Evolutionary conservation across 768 basidiomycete species (phyloP).

Genomic region (Termitomyces sp.): DNA sequence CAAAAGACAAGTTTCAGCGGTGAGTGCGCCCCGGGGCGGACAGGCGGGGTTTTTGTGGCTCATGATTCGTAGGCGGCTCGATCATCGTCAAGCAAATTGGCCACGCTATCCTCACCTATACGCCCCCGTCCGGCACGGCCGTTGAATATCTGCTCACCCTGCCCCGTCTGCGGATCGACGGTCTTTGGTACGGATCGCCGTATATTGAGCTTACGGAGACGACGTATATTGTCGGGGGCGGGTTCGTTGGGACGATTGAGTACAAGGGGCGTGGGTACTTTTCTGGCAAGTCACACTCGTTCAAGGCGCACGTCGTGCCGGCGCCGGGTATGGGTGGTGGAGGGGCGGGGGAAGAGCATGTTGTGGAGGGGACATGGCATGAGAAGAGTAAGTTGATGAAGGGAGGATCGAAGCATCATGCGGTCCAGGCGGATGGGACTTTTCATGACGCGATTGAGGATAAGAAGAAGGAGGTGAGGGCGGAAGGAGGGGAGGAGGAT

Average conservation of each 20-base stretch:
- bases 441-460: slow-evolving; percentile 73
- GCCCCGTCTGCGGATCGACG: slow-evolving; percentile 88
- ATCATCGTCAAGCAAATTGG: slow-evolving; percentile 94
- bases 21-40: too few species aligned
- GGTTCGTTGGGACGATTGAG: slow-evolving; percentile 55
- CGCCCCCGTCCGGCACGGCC: slow-evolving; percentile 40
- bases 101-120: slow-evolving; percentile 78
- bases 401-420: slow-evolving; percentile 12
- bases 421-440: slow-evolving; percentile 20
- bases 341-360: slow-evolving; percentile 29
- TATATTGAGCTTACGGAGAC: slow-evolving; percentile 89
- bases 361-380: slow-evolving; percentile 82
- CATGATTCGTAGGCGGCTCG: slow-evolving; percentile 41
- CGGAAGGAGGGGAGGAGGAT: slow-evolving; percentile 48
- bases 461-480: slow-evolving; percentile 71
- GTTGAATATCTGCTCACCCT: slow-evolving; percentile 84
- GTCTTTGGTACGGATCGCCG: slow-evolving; percentile 86
- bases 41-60: too few species aligned
- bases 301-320: slow-evolving; percentile 75
- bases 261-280: slow-evolving; percentile 98
- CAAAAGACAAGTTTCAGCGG: slow-evolving; percentile 94
- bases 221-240: slow-evolving; percentile 61
- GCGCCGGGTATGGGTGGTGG: slow-evolving; percentile 7
- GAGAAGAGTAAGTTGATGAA: slow-evolving; percentile 51
- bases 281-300: slow-evolving; percentile 86